Evolutionary conservation across 257 asterid species (phyloP).

Genomic region (Galeopsis tetrahit): DNA sequence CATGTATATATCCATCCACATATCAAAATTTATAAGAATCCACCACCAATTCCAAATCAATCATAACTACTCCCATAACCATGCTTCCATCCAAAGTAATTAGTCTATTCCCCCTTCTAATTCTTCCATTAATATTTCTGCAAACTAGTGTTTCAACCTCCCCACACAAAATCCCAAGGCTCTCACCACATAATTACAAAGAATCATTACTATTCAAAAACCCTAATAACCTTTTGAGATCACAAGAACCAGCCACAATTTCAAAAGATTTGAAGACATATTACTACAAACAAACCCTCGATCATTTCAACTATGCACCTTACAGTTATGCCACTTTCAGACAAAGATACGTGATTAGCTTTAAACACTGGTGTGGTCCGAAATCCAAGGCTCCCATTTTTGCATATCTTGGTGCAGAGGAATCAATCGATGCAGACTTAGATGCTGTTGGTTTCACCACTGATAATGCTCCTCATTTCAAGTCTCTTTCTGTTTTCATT

Average conservation of each 20-base stretch:
- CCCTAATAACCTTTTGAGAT: neutral
- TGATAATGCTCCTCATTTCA: conserved; percentile 67
- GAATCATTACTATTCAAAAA: neutral
- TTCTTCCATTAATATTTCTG: neutral
- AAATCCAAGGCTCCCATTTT: conserved; percentile 54
- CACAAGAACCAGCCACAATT: neutral
- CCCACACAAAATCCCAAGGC: conserved; percentile 27
- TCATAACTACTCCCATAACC: neutral
- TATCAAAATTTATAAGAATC: neutral
- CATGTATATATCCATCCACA: neutral
- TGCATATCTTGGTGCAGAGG: conserved; percentile 76
- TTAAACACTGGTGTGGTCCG: conserved; percentile 62
- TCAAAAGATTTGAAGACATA: conserved; percentile 42
- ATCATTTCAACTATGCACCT: conserved; percentile 77
- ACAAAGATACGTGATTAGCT: conserved; percentile 56
- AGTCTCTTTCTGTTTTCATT: conserved; percentile 64
- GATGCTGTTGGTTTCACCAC: conserved; percentile 43
- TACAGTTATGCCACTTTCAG: conserved; percentile 58
- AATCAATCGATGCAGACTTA: conserved; percentile 48
- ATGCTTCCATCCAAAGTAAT: neutral
- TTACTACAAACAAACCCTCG: conserved; percentile 69
- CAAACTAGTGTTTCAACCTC: conserved; percentile 1
- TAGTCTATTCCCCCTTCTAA: neutral
- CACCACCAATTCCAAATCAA: too few species aligned
- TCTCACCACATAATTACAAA: conserved; percentile 10